phyloP scores from a whole-genome alignment of 2,329 filamentous ascomycete genomes.

The Pseudocercospora eumusae region DNA sequence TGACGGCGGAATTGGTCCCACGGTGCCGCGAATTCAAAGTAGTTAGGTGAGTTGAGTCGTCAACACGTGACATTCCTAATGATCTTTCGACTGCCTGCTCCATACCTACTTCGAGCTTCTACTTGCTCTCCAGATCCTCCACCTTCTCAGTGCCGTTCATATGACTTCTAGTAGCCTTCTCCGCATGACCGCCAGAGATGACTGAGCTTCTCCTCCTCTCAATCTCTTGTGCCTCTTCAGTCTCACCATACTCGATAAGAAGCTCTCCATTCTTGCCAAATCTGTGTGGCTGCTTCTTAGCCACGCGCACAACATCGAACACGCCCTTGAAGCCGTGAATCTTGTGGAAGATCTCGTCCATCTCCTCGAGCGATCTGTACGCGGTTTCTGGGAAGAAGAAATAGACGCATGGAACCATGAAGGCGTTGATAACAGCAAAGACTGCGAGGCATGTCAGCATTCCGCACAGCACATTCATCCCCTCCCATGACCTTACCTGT shows the following conservation, averaged over 20 bases:
- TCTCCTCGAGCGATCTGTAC: slow-evolving; percentile 65
- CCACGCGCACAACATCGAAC: slow-evolving; percentile 55
- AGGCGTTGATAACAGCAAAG: slow-evolving; percentile 63
- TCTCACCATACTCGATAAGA: slow-evolving; percentile 55
- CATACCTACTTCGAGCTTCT: not conserved
- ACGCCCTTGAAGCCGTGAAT: slow-evolving; percentile 52
- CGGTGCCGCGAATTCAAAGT: too few relatives aligned
- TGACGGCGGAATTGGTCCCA: not conserved
- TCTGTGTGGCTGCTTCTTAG: slow-evolving; percentile 55
- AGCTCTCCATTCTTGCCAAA: slow-evolving; percentile 62
- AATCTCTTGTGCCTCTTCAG: slow-evolving; percentile 33
- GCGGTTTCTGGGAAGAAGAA: slow-evolving; percentile 55
- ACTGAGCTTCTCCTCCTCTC: slow-evolving; percentile 32
- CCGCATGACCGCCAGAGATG: slow-evolving; percentile 11
- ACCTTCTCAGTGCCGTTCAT: slow-evolving; percentile 13
- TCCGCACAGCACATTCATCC: not conserved
- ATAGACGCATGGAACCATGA: slow-evolving; percentile 54
- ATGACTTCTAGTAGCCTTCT: slow-evolving; percentile 2
- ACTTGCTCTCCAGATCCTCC: slow-evolving; percentile 18
- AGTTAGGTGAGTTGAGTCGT: too few relatives aligned
- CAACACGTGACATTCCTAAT: not conserved
- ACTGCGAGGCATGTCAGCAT: slow-evolving; percentile 36
- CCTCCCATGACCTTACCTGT: slow-evolving; percentile 41
- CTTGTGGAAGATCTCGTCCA: slow-evolving; percentile 57
- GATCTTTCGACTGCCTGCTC: not conserved